Evolutionary conservation across 2,329 filamentous ascomycete genomes (phyloP).

Genomic region (Simplicillium sp.): DNA sequence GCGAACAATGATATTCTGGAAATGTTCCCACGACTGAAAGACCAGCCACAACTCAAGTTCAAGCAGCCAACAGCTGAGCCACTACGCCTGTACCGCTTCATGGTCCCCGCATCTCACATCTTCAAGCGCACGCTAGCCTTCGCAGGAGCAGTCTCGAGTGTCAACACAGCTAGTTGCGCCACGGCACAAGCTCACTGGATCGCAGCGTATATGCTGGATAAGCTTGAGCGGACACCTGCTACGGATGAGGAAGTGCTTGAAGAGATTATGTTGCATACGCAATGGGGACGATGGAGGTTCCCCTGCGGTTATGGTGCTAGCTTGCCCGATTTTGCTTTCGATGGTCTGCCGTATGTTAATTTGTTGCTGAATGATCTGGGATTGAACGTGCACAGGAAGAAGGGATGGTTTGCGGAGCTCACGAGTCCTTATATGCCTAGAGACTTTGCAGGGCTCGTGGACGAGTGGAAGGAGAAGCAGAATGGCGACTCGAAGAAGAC

Average conservation of each 20-base stretch:
- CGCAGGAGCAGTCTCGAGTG: conserved; percentile 19
- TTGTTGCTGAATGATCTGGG: conserved; percentile 12
- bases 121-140: conserved; percentile 20
- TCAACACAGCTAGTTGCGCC: conserved; percentile 23
- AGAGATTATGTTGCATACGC: conserved; percentile 39
- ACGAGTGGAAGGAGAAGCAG: conserved; percentile 15
- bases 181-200: conserved; percentile 40
- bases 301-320: conserved; percentile 36
- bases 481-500: not conserved
- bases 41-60: conserved; percentile 12
- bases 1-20: conserved; percentile 9
- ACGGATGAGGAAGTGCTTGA: conserved; percentile 21
- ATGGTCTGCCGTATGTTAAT: conserved; percentile 44
- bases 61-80: conserved; percentile 11
- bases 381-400: conserved; percentile 10
- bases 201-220: conserved; percentile 46
- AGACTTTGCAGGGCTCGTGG: conserved; percentile 16
- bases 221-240: conserved; percentile 24
- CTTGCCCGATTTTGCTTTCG: conserved; percentile 49
- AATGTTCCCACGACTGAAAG: conserved; percentile 11
- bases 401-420: conserved; percentile 7
- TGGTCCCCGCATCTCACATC: conserved; percentile 11
- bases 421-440: conserved; percentile 6
- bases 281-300: conserved; percentile 34
- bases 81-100: conserved; percentile 16